Percentiles rank a stretch among this genome's conserved stretches.
Evolutionary conservation across 768 basidiomycete species (phyloP).

Genomic region (Serendipita sp.): DNA sequence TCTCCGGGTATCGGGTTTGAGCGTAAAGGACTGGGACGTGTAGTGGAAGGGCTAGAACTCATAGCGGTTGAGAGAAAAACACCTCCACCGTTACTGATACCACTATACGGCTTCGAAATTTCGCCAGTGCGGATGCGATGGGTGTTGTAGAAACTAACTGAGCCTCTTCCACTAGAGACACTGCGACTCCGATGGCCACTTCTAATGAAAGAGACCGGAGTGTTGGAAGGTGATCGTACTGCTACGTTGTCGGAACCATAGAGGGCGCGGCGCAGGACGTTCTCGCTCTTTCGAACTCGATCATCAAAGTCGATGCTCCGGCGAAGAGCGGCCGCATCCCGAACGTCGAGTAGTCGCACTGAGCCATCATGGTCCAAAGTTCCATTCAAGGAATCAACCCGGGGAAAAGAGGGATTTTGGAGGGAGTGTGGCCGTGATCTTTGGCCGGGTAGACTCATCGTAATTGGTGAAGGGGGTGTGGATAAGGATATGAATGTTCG

Average conservation of each 20-base stretch:
- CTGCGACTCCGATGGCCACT: no score
- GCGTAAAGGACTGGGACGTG: no score
- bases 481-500: background rate
- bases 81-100: no score
- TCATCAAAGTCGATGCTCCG: conserved; percentile 1
- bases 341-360: background rate
- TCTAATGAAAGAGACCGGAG: no score
- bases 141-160: no score
- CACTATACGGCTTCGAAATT: no score
- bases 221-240: no score
- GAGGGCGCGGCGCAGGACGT: background rate
- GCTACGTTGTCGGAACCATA: background rate
- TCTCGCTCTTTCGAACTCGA: background rate
- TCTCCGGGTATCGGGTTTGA: no score
- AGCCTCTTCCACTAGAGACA: no score
- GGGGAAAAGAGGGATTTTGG: background rate
- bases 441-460: background rate
- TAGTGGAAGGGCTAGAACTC: no score
- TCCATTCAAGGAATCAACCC: background rate
- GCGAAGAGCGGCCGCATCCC: background rate
- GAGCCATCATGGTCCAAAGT: background rate
- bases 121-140: no score
- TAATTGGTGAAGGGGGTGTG: background rate
- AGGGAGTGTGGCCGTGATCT: background rate
- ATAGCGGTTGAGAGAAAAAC: no score